Percentiles rank a stretch among this genome's conserved stretches.
phyloP scores from a whole-genome alignment of 2,329 filamentous ascomycete species.

The Paraconiothyrium brasiliense region DNA sequence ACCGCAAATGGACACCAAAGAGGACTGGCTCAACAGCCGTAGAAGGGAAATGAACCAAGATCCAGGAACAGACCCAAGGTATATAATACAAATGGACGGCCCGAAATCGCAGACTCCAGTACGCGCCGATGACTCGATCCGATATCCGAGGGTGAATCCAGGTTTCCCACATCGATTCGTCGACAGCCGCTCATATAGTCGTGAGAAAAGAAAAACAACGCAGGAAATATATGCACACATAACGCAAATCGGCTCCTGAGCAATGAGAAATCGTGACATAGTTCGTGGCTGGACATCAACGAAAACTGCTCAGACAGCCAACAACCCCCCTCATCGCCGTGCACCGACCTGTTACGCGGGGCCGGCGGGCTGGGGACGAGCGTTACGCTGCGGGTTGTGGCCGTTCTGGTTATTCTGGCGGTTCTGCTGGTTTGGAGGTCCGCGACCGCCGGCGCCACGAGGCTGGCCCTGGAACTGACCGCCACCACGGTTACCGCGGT shows the following conservation, averaged over 20 bases:
- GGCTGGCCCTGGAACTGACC: constrained; percentile 38
- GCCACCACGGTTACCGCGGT: constrained; percentile 43
- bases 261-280: constrained; percentile 44
- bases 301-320: constrained; percentile 43
- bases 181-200: constrained; percentile 42
- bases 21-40: constrained; percentile 39
- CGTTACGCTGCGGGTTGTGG: constrained; percentile 45
- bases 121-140: constrained; percentile 46
- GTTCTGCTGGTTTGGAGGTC: constrained; percentile 36
- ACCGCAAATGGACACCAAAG: constrained; percentile 14
- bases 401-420: constrained; percentile 50
- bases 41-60: constrained; percentile 36
- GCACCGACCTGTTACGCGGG: constrained; percentile 39
- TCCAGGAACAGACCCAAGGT: constrained; percentile 40
- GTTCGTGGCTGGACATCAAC: constrained; percentile 32
- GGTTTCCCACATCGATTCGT: constrained; percentile 49
- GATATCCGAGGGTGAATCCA: constrained; percentile 42
- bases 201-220: constrained; percentile 38
- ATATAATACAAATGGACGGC: constrained; percentile 50
- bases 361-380: constrained; percentile 43
- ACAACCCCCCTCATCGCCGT: constrained; percentile 22
- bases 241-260: constrained; percentile 34
- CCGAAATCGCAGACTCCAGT: constrained; percentile 44
- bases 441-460: constrained; percentile 21
- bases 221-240: constrained; percentile 39